Base-by-base conservation (phyloP, 1,284 basidiomycete genomes). In the Heliocybe sulcata region DNA sequence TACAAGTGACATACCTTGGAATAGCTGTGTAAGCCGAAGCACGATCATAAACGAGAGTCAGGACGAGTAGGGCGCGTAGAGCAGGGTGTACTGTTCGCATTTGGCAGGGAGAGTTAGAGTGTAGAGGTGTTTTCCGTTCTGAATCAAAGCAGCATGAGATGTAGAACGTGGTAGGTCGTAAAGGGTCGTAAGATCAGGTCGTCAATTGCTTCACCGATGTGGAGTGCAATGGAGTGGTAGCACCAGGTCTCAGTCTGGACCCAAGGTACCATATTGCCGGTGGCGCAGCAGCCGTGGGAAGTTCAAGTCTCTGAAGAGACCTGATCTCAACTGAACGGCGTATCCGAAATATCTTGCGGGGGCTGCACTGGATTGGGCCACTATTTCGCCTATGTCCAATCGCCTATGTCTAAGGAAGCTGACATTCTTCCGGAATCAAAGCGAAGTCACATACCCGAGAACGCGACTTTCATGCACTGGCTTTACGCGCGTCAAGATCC, bases 1-100 rank as follows among this genome's bases (percentile, higher is more conserved):
- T 47, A 23, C 26, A 0, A 52, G 10, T 19, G 4, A 57, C 63
- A 31, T 52, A 66, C 67, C 67, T 65, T n/a, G 67, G 61, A 33
- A 63, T 54, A 23, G 63, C 59, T 2, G 63, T 57, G 55, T 64
- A 66, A 2, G 47, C 22, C 8, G 47, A 25, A 26, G 22, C 47
- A 26, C 22, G 47, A 22, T 49, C 47, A 26, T 16, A 49, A 49
- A 49, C 47, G 23, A 49, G 27, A 26, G 23, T 14, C 11, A 49
- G 27, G 23, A 49, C 38, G 47, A 49, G 47, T 49, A 49, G 47
- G 8, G 47, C 16, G 22, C 12, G 16, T 26, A 49, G 47, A 25
- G 16, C n/a, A 12, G 47, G 4, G 3, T 26, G 27, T 25, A 22
- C n/a, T 49, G 6, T 14, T 49, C 12, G 47, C 27, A 49, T 49